phyloP scores from a whole-genome alignment of 352 stramenopile species.

The Phytophthora pisi region DNA sequence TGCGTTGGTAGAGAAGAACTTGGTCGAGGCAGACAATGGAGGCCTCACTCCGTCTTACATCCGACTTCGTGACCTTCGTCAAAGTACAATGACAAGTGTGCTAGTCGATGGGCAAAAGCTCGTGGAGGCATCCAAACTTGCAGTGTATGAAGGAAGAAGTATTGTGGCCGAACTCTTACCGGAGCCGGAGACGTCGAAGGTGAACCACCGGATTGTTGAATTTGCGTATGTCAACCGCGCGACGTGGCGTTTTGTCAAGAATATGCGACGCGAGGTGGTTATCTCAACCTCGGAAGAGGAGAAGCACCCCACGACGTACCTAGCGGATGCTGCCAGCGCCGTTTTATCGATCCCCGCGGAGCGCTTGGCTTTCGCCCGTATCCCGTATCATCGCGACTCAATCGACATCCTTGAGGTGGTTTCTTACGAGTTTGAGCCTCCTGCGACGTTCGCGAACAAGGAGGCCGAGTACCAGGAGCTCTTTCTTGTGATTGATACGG shows the following conservation, averaged over 20 bases:
- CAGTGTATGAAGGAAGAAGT: conserved; percentile 78
- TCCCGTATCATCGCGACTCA: conserved; percentile 66
- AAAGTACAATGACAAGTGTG: conserved; percentile 71
- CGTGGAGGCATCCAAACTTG: conserved; percentile 66
- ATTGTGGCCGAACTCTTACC: conserved; percentile 77
- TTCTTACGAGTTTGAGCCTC: conserved; percentile 47
- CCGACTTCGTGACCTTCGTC: conserved; percentile 68
- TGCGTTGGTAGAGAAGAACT: conserved; percentile 51
- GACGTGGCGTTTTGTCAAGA: conserved; percentile 69
- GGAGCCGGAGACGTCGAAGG: conserved; percentile 49
- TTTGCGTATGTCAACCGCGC: conserved; percentile 73
- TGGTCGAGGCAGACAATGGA: conserved; percentile 31
- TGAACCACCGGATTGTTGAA: conserved; percentile 64
- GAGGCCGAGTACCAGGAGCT: conserved; percentile 69
- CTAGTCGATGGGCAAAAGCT: conserved; percentile 68
- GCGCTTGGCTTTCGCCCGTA: conserved; percentile 59
- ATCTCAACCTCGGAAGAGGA: conserved; percentile 43
- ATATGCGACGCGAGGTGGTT: conserved; percentile 60
- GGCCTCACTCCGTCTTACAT: conserved; percentile 47
- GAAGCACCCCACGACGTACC: conserved; percentile 42
- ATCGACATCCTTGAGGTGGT: conserved; percentile 80
- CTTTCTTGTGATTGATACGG: conserved; percentile 66
- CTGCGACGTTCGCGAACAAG: conserved; percentile 29
- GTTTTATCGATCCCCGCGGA: conserved; percentile 58
- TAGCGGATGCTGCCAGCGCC: conserved; percentile 41